Evolutionary conservation across 176 grass and related monocot species (phyloP), one percentile per base, ranked within the genome.

Genomic region (Aegilops umbellulata): DNA sequence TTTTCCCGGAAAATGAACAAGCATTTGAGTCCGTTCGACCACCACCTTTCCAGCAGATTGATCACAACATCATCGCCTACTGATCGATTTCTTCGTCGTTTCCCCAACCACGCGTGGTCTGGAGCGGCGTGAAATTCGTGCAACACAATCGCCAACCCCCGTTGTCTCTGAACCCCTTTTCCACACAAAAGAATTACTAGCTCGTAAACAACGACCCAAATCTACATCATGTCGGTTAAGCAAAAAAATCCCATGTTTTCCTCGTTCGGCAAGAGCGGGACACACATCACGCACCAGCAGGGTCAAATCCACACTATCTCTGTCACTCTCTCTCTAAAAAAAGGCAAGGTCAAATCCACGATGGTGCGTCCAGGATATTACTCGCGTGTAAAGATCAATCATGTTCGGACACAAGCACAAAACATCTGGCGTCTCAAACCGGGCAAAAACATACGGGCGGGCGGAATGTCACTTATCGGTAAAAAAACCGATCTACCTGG

Each of bases 291-390:
- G 41, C 23, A 16, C 10, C 60, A 53, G 42, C 41, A 63, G 77
- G 26, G 6, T 42, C 79, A 41, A 72, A 70, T 85, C 32, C 53
- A 58, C 53, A 8, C 19, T 53, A 17, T 57, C 4, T 20, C 6
- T 3, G 5, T 22, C 51, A 8, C 17, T 57, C 7, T 58, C 15
- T 53, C 4, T n/a, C 17, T 32, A 22, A 1, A 17, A 47, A 4
- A 74, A 74, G 70, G 23, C 70, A 16, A 74, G 7, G 73, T 76
- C 73, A 76, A 76, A 76, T 76, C 42, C 42, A 16, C 27, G 24
- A 81, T 30, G 17, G 17, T 4, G 8, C 38, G 42, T 58, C 53
- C 6, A 61, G 49, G 49, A 82, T 70, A 29, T 30, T 16, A 60
- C 17, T 82, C 72, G 38, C 63, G 11, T 36, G 63, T 41, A 86